Conservation (phyloP, 1,284 basidiomycete species). For the Puccinia polysora region DNA sequence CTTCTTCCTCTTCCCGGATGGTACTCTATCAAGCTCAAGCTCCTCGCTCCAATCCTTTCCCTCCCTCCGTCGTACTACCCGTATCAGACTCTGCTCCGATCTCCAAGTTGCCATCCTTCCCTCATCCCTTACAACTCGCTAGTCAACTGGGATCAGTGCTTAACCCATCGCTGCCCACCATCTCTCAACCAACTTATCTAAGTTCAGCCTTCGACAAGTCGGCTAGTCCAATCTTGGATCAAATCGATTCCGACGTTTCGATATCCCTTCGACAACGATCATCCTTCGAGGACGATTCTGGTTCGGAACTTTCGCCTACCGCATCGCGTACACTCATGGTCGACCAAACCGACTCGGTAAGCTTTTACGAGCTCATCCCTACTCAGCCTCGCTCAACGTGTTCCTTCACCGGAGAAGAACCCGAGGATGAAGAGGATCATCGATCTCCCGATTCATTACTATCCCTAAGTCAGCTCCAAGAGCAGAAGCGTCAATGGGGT, state of each 20-base stretch:
- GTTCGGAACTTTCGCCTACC: conserved; percentile 17
- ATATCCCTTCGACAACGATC: conserved; percentile 14
- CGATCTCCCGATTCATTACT: conserved; percentile 26
- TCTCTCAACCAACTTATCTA: neutral
- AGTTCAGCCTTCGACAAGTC: neutral
- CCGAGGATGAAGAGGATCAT: neutral
- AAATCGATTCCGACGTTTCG: neutral
- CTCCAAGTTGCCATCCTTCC: neutral
- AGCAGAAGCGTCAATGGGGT: conserved; percentile 29
- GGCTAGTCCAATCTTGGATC: neutral
- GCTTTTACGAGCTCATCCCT: conserved; percentile 33
- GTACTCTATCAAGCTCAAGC: conserved; percentile 29
- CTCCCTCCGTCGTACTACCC: neutral
- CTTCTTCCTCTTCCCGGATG: conserved; percentile 6
- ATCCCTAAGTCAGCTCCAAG: conserved; percentile 29
- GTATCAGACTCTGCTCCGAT: neutral
- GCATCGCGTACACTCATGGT: neutral
- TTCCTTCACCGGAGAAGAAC: neutral
- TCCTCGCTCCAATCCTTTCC: neutral
- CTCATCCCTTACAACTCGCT: neutral
- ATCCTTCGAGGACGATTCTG: conserved; percentile 38
- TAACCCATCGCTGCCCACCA: too few species aligned
- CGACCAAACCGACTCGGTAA: neutral
- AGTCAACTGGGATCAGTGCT: too few species aligned
- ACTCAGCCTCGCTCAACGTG: conserved; percentile 12